Evolutionary conservation across 2,329 filamentous ascomycete genomes (phyloP).

Genomic region (Stenocarpella maydis): DNA sequence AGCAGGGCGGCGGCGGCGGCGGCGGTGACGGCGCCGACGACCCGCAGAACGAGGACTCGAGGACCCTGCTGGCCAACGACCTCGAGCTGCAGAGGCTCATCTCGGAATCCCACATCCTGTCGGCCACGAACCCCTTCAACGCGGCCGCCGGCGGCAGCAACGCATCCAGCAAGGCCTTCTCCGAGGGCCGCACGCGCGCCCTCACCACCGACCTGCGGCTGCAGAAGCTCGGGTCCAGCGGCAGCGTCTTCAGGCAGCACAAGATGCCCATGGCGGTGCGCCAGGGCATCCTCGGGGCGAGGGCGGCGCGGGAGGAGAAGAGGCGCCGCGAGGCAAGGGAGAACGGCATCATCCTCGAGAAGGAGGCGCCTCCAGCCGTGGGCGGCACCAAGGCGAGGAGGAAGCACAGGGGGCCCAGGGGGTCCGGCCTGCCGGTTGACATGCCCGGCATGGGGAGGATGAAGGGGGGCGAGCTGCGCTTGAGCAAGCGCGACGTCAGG

Average conservation of each 20-base stretch:
- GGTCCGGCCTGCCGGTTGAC: conserved; percentile 68
- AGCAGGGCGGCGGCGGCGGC: too few species aligned
- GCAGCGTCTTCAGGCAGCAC: conserved; percentile 76
- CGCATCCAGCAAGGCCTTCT: conserved; percentile 49
- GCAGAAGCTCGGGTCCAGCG: conserved; percentile 80
- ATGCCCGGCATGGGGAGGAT: conserved; percentile 83
- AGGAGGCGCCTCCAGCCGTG: conserved; percentile 43
- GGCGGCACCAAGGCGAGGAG: conserved; percentile 46
- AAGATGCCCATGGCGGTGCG: conserved; percentile 91
- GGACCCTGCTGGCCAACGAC: conserved; percentile 85
- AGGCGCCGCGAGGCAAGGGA: conserved; percentile 82
- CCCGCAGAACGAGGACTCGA: conserved; percentile 63
- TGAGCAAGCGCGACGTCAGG: conserved; percentile 80
- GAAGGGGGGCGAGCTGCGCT: conserved; percentile 77
- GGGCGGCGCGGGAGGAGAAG: conserved; percentile 70
- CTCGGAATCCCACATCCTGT: conserved; percentile 88
- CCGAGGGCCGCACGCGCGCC: conserved; percentile 75
- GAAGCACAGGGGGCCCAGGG: conserved; percentile 50
- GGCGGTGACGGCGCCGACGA: conserved; percentile 39
- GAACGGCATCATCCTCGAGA: conserved; percentile 89
- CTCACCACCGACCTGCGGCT: conserved; percentile 86
- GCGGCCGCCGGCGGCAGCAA: conserved; percentile 50
- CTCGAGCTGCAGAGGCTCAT: conserved; percentile 90
- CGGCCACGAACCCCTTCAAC: conserved; percentile 58
- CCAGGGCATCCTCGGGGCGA: conserved; percentile 81